Evolutionary conservation across 163 green algal genomes (phyloP), one percentile per base, ranked within the genome.

Genomic region (Volvox carteri): DNA sequence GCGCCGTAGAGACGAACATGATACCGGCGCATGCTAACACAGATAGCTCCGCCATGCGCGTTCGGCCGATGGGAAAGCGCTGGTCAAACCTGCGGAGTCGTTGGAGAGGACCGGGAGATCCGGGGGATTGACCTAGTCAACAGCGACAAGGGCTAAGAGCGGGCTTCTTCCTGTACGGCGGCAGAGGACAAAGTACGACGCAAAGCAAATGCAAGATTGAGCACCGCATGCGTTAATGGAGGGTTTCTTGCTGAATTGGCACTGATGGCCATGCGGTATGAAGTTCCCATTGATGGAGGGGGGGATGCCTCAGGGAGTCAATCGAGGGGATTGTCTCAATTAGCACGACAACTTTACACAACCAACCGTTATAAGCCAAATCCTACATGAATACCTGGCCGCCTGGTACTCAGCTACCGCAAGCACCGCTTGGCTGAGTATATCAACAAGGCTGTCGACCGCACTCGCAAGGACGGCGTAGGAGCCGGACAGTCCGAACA

Each of bases 1-100:
- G 65, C 12, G 65, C 73, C 1, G 85, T 72, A 28, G 52, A 79
- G 25, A 93, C 30, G 35, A 86, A 90, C 92, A 95, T 95, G 58
- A 95, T 92, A 35, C 37, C 74, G 1, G 92, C 90, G 41, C 73
- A 91, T 9, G 74, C 74, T 30, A 90, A 30, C 33, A 90, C 85
- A 4, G 74, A 86, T 23, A 90, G 74, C 74, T 86, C 85, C 0
- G 74, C 58, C 85, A 86, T 78, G 3, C 85, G 85, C 19, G 85
- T 86, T 41, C 85, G 74, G 25, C 85, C 85, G 35, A 90, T 83
- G 23, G 85, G 85, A n/a, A 78, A 90, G 14, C 54, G 54, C 72
- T 72, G n/a, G n/a, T 85, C 72, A 8, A 67, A 85, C n/a, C 73
- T 85, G 72, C 39, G 67, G n/a, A n/a, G n/a, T n/a, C n/a, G n/a